These are phyloP conservation scores for Pogostemon cablin DNA, from an alignment of 257 asterid genomes.

Conservation along the genomic window DNA sequence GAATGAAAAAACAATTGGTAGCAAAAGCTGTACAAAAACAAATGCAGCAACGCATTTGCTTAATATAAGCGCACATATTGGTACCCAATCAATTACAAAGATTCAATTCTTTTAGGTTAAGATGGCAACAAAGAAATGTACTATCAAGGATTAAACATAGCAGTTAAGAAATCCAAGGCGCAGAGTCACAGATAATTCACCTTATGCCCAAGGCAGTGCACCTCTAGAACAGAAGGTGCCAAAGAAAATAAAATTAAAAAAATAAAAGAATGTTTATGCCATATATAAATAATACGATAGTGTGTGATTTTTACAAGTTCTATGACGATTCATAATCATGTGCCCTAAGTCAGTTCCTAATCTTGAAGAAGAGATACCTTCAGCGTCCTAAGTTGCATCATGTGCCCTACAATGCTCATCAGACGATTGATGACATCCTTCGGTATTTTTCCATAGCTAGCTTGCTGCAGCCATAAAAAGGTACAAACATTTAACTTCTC, in stretches of 20 bases:
- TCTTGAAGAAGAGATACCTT: slow-evolving; percentile 62
- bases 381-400: slow-evolving; percentile 89
- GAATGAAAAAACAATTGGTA: neutral
- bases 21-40: neutral
- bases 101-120: neutral
- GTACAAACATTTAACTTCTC: slow-evolving; percentile 16
- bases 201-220: neutral
- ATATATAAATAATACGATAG: neutral
- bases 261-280: neutral
- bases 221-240: neutral
- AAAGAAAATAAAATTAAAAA: neutral
- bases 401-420: slow-evolving; percentile 96
- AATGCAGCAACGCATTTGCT: neutral
- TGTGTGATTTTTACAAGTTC: no score
- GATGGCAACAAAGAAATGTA: neutral
- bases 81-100: neutral
- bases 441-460: slow-evolving; percentile 84
- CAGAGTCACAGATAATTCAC: neutral
- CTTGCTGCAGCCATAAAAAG: slow-evolving; percentile 70
- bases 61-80: neutral
- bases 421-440: slow-evolving; percentile 78
- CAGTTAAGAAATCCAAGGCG: neutral
- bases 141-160: neutral
- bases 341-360: slow-evolving; percentile 18
- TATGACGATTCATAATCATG: no score